phyloP scores from a whole-genome alignment of 345 rosid species.

The Bruguiera parviflora region DNA sequence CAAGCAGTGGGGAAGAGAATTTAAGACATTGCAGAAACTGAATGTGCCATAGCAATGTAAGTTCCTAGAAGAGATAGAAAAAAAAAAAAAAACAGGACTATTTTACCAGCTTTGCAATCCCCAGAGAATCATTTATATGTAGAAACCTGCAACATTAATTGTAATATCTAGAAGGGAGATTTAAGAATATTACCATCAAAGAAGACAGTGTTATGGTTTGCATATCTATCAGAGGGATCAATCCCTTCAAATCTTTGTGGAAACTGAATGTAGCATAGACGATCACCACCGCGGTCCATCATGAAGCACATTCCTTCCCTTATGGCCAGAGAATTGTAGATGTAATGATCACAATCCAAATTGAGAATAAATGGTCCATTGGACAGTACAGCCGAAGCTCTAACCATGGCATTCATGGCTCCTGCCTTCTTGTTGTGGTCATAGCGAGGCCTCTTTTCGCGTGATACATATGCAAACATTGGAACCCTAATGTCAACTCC shows the following conservation, averaged over 20 bases:
- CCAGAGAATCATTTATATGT: too few species aligned
- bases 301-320: slow-evolving; percentile 93
- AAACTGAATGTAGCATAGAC: slow-evolving; percentile 86
- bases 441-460: slow-evolving; percentile 80
- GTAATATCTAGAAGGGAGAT: background rate
- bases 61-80: too few species aligned
- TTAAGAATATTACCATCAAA: slow-evolving; percentile 52
- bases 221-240: slow-evolving; percentile 93
- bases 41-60: too few species aligned
- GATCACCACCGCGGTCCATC: slow-evolving; percentile 97
- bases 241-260: slow-evolving; percentile 94
- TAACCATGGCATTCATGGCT: slow-evolving; percentile 90
- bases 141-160: background rate
- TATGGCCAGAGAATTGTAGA: slow-evolving; percentile 69
- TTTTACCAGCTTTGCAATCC: background rate
- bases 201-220: slow-evolving; percentile 88
- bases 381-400: slow-evolving; percentile 85
- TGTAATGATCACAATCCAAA: slow-evolving; percentile 85
- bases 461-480: slow-evolving; percentile 76
- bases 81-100: background rate
- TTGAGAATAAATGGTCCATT: slow-evolving; percentile 87
- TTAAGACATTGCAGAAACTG: too few species aligned
- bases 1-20: too few species aligned
- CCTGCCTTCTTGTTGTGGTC: slow-evolving; percentile 96
- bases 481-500: slow-evolving; percentile 76